Evolutionary conservation across 2,329 filamentous ascomycete genomes (phyloP).

Genomic region (Epichloe baconii): DNA sequence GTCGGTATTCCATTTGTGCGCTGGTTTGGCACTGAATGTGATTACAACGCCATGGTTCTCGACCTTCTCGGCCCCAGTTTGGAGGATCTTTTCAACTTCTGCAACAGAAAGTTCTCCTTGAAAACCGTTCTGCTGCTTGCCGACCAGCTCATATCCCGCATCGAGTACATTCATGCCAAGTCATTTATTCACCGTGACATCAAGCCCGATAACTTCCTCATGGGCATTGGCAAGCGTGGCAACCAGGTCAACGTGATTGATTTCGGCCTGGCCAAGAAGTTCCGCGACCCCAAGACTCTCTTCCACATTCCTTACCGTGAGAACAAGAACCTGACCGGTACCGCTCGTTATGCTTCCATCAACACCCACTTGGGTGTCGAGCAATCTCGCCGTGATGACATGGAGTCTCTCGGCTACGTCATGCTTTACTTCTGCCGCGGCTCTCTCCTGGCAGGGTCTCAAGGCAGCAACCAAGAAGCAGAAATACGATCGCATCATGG

Average conservation of each 20-base stretch:
- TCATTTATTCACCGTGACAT: slow-evolving; percentile 99
- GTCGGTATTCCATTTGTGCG: slow-evolving; percentile 97
- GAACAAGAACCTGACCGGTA: slow-evolving; percentile 99
- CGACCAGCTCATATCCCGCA: slow-evolving; percentile 96
- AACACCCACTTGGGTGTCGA: slow-evolving; percentile 98
- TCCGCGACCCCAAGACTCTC: slow-evolving; percentile 98
- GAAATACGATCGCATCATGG: slow-evolving; percentile 99
- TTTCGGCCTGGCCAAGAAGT: slow-evolving; percentile 98
- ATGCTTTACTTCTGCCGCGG: slow-evolving; percentile 99
- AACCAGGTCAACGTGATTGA: slow-evolving; percentile 99
- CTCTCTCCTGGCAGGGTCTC: slow-evolving; percentile 89
- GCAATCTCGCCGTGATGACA: slow-evolving; percentile 97
- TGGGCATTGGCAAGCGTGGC: slow-evolving; percentile 97
- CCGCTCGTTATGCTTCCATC: slow-evolving; percentile 95
- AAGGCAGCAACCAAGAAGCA: slow-evolving; percentile 99
- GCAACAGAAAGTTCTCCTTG: slow-evolving; percentile 98
- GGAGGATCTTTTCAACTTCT: slow-evolving; percentile 99
- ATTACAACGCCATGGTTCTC: slow-evolving; percentile 99
- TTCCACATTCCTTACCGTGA: slow-evolving; percentile 99
- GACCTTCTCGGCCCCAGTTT: slow-evolving; percentile 90
- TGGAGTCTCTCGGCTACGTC: slow-evolving; percentile 97
- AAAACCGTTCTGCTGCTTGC: slow-evolving; percentile 96
- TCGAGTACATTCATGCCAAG: slow-evolving; percentile 99
- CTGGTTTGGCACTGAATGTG: slow-evolving; percentile 98
- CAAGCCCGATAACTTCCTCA: slow-evolving; percentile 99